Base-by-base conservation (phyloP, 305 asterid species). In the Fraxinus sp. region DNA sequence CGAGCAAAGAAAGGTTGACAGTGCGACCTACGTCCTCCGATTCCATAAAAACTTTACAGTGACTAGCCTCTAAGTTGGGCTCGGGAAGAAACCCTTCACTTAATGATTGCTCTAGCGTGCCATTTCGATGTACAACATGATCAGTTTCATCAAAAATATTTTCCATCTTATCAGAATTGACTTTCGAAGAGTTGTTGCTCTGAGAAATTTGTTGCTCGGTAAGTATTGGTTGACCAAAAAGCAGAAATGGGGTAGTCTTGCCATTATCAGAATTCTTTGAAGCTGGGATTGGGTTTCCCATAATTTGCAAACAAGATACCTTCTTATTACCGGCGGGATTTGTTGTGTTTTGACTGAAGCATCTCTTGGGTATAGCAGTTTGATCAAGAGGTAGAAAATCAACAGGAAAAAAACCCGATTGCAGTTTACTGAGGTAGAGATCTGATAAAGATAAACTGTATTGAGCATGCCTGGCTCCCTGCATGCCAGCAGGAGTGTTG, bases 381-480 rank as follows among this genome's bases (percentile, higher is more conserved):
- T 83, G 89, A 79, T 86, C 86, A 55, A 86, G 84, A 3, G 84
- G 88, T 18, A 77, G 85, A 62, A 86, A 85, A 82, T 89, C 89
- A 20, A 86, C 80, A 0, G 91, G 90, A 83, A 86, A 88, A 49
- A 89, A 82, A 80, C 90, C 84, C 20, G 91, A 78, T 5, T 86
- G 90, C 79, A 88, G 74, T 83, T 89, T 87, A 84, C 85, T 88
- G 84, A 85, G 80, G 72, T 90, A 91, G 84, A 84, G 83, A 85
- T 90, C 91, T 41, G 96, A 85, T 86, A 89, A 80, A 3, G 97
- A 87, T 83, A 91, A 80, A 83, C 91, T 92, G 70, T 88, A 85
- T 24, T 86, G 93, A 83, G 91, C 85, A 87, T 95, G 99, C 99
- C 99, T 95, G 98, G 99, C 93, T 94, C 99, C 99, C 99, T 95